phyloP scores from a whole-genome alignment of 352 stramenopile genomes.

The Peronospora belbahrii region DNA sequence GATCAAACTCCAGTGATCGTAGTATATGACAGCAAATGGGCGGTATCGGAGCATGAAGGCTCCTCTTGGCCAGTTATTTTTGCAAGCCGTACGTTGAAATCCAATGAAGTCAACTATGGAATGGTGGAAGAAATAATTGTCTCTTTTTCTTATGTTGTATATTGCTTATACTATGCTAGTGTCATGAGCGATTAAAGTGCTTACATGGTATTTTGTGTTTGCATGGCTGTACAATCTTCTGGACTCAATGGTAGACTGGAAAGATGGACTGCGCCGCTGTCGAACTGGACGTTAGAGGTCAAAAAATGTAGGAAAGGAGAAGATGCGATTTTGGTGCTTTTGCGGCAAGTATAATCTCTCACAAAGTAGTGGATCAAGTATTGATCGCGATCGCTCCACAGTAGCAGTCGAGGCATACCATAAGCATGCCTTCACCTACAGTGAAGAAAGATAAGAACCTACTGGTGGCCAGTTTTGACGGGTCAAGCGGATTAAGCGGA shows the following conservation, averaged over 20 bases:
- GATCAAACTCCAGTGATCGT: constrained; percentile 1
- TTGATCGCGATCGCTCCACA: no score
- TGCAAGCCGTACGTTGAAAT: constrained; percentile 7
- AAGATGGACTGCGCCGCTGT: background rate
- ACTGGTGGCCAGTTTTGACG: constrained; percentile 2
- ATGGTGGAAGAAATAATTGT: constrained; percentile 3
- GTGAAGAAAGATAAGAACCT: background rate
- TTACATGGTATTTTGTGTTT: constrained; percentile 2
- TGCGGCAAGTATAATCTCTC: constrained; percentile 1
- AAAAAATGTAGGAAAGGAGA: background rate
- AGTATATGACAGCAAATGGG: constrained; percentile 13
- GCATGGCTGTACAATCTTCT: constrained; percentile 2
- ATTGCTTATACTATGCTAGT: constrained; percentile 3
- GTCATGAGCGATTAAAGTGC: background rate
- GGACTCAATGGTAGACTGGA: background rate
- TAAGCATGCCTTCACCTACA: background rate
- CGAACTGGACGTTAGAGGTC: constrained; percentile 1
- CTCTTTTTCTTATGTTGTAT: constrained; percentile 3
- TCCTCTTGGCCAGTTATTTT: constrained; percentile 9
- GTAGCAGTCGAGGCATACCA: background rate
- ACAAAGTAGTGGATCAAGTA: background rate
- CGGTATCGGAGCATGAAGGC: constrained; percentile 9
- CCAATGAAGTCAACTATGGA: constrained; percentile 8
- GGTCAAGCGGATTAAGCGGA: no score
- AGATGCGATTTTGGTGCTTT: background rate